Base-by-base conservation (phyloP, 345 rosid species). In the Populus davidiana region DNA sequence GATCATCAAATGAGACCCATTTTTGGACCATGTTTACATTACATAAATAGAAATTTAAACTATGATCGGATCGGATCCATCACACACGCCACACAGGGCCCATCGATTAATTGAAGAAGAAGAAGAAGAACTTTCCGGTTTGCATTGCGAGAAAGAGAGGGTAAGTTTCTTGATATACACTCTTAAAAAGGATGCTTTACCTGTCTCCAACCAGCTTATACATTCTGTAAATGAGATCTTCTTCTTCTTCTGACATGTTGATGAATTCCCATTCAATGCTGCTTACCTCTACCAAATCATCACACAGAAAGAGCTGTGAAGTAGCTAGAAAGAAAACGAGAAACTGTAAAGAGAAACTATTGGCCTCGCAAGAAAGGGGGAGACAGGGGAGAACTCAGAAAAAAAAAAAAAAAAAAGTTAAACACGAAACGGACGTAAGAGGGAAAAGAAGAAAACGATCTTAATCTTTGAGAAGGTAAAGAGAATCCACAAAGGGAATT, bases 201-300 rank as follows among this genome's bases (percentile, higher is more conserved):
- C 83, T 70, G 54, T 75, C 79, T 25, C 83, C 79, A 17, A 80
- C 79, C 10, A 80, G 79, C 52, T 38, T 70, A 39, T 70, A 44
- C 83, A 80, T 80, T 65, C 83, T 75, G 59, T 71, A 41, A 38
- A 80, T 80, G 33, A 75, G 79, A 52, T 80, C 83, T 36, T 75
- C 83, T 80, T 80, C 83, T 63, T 75, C 61, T 50, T 75, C 79
- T 5, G 72, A 27, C 83, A 80, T 80, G 39, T 49, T 52, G 21
- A 80, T 75, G 75, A 75, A 63, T 61, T 75, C 72, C 83, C 83
- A 80, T 5, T 75, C 83, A 8, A 47, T 21, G 44, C 83, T 80
- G 75, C 79, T 80, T 10, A 80, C 83, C 71, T 80, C 83, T 71
- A 63, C 36, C 75, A 59, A 10, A 10, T 9, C 13, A 59, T 10